These are phyloP conservation scores for Colletotrichum limetticola DNA, from an alignment of 2,329 filamentous ascomycete species.

Conservation along the genomic window DNA sequence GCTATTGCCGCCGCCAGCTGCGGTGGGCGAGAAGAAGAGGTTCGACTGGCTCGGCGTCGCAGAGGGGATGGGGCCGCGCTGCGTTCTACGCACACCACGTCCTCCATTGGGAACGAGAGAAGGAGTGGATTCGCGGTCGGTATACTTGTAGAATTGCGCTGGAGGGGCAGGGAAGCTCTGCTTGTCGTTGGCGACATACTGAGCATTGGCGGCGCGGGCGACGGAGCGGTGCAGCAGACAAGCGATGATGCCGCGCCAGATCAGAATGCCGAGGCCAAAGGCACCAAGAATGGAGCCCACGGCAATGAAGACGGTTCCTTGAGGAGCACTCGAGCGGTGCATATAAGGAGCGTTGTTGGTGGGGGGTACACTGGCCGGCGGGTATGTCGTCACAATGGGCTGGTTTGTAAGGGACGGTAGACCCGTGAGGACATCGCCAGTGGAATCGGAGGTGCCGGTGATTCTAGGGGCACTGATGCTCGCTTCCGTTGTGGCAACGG, in stretches of 20 bases:
- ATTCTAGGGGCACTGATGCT: slow-evolving; percentile 35
- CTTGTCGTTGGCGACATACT: slow-evolving; percentile 77
- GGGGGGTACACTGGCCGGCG: slow-evolving; percentile 81
- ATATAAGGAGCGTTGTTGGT: slow-evolving; percentile 90
- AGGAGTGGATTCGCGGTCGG: slow-evolving; percentile 66
- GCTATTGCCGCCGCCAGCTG: slow-evolving; percentile 70
- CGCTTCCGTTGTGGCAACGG: slow-evolving; percentile 30
- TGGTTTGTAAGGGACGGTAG: slow-evolving; percentile 56
- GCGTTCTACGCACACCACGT: slow-evolving; percentile 63
- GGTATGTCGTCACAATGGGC: slow-evolving; percentile 65
- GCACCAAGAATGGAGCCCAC: slow-evolving; percentile 90
- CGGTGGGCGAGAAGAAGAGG: slow-evolving; percentile 96
- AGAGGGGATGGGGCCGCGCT: slow-evolving; percentile 63
- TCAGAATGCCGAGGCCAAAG: slow-evolving; percentile 81
- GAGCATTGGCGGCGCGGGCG: slow-evolving; percentile 82
- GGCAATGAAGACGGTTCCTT: slow-evolving; percentile 96
- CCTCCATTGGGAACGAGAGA: slow-evolving; percentile 60
- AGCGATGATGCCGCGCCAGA: slow-evolving; percentile 89
- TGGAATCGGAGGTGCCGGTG: slow-evolving; percentile 37
- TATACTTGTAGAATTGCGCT: slow-evolving; percentile 73
- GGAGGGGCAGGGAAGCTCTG: slow-evolving; percentile 68
- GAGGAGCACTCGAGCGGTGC: slow-evolving; percentile 84
- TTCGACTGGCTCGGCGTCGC: slow-evolving; percentile 72
- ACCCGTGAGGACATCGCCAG: slow-evolving; percentile 41
- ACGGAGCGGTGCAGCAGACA: slow-evolving; percentile 94